Percentiles rank a stretch among this genome's conserved stretches.
phyloP scores from a whole-genome alignment of 495 filamentous ascomycete species.

The Neurospora pannonica region DNA sequence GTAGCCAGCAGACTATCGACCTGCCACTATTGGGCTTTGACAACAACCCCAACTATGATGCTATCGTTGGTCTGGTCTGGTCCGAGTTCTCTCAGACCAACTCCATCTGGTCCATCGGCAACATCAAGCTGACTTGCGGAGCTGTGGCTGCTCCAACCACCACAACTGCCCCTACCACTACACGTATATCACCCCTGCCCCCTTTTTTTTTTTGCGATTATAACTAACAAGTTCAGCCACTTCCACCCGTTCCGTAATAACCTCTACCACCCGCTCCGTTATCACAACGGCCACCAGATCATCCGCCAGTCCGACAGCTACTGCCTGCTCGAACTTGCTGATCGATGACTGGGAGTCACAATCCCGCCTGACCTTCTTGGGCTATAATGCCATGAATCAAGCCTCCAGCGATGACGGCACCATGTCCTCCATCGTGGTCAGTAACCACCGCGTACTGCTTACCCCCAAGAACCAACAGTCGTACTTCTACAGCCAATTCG shows the following conservation, averaged over 20 bases:
- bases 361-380: slow-evolving; percentile 54
- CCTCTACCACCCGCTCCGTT: slow-evolving; percentile 5
- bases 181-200: slow-evolving; percentile 7
- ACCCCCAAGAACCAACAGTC: slow-evolving; percentile 38
- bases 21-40: slow-evolving; percentile 43
- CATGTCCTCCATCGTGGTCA: slow-evolving; percentile 49
- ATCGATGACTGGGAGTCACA: slow-evolving; percentile 57
- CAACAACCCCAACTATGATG: slow-evolving; percentile 39
- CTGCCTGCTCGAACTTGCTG: slow-evolving; percentile 39
- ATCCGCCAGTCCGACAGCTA: slow-evolving; percentile 16
- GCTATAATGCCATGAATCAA: slow-evolving; percentile 50
- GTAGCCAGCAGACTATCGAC: slow-evolving; percentile 41
- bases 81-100: slow-evolving; percentile 36
- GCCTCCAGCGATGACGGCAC: slow-evolving; percentile 51
- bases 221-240: not conserved
- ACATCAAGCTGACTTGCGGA: slow-evolving; percentile 42
- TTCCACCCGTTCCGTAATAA: slow-evolving; percentile 7
- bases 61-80: slow-evolving; percentile 44
- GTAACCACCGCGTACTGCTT: slow-evolving; percentile 39
- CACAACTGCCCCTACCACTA: slow-evolving; percentile 6
- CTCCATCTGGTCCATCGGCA: slow-evolving; percentile 40
- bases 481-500: slow-evolving; percentile 52
- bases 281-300: slow-evolving; percentile 6
- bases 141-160: slow-evolving; percentile 6
- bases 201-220: not conserved